These are phyloP conservation scores for Yamadazyma olivae DNA, from an alignment of 805 yeast species.

Conservation along the genomic window DNA sequence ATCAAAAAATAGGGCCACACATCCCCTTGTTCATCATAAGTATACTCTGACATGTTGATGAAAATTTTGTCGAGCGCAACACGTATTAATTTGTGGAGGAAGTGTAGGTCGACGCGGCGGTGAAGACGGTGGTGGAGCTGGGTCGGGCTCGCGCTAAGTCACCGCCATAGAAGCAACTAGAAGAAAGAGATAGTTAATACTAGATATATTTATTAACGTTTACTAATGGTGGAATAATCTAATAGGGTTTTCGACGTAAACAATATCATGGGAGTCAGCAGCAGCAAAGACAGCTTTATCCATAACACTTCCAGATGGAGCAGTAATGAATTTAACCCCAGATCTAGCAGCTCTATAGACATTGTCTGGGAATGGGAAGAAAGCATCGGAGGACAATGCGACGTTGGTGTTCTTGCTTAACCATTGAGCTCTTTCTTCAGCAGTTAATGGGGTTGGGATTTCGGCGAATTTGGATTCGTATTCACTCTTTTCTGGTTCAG, in stretches of 20 bases:
- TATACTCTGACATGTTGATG: conserved; percentile 44
- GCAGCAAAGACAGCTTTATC: conserved; percentile 95
- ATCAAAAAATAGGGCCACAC: conserved; percentile 91
- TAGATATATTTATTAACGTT: too few relatives aligned
- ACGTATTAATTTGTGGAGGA: too few relatives aligned
- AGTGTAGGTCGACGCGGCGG: background rate
- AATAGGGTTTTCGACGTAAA: conserved; percentile 95
- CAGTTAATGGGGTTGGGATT: conserved; percentile 80
- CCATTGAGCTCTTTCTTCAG: conserved; percentile 87
- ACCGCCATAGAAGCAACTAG: too few relatives aligned
- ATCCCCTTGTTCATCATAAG: conserved; percentile 84
- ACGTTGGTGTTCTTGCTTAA: conserved; percentile 74
- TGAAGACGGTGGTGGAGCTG: background rate
- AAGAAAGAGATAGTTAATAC: too few relatives aligned
- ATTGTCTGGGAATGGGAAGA: conserved; percentile 99
- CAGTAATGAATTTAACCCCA: conserved; percentile 94
- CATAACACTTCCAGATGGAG: conserved; percentile 97
- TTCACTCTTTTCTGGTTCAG: conserved; percentile 91
- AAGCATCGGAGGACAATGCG: conserved; percentile 94
- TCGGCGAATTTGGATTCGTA: conserved; percentile 85
- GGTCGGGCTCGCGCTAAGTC: background rate
- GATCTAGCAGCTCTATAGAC: conserved; percentile 96
- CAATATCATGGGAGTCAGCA: conserved; percentile 86
- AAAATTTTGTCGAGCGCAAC: conserved; percentile 1
- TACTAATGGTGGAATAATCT: conserved; percentile 97